These are phyloP conservation scores for Penicillium sp. DNA, from an alignment of 2,329 filamentous ascomycete genomes.

Conservation along the genomic window DNA sequence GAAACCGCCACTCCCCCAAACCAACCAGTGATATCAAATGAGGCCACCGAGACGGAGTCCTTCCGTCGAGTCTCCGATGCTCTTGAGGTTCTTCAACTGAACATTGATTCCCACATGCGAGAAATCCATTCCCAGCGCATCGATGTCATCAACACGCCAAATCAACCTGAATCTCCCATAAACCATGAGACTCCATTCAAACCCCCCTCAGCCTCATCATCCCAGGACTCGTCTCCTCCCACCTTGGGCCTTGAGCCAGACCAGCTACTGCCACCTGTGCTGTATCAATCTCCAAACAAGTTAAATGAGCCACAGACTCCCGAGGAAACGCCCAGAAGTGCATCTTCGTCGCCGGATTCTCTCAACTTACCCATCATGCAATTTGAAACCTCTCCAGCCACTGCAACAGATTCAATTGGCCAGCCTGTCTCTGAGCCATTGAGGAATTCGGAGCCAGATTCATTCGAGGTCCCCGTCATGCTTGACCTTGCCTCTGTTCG, in stretches of 20 bases:
- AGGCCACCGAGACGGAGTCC: not conserved
- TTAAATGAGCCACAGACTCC: not conserved
- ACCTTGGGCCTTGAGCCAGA: not conserved
- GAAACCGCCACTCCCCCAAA: not conserved
- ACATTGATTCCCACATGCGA: not conserved
- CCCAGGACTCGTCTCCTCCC: not conserved
- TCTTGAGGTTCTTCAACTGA: not conserved
- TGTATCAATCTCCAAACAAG: not conserved
- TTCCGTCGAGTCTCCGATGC: not conserved
- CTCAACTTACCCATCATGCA: not conserved
- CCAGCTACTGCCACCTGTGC: not conserved
- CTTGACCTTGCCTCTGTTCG: not conserved
- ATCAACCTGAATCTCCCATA: not conserved
- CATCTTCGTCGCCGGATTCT: not conserved
- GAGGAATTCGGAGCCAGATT: not conserved
- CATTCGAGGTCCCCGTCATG: not conserved
- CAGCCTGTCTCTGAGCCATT: not conserved
- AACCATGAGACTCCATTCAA: not conserved
- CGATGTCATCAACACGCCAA: not conserved
- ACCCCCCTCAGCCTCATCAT: not conserved
- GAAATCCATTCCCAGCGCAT: not conserved
- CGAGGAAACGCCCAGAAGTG: not conserved
- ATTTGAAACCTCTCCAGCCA: not conserved
- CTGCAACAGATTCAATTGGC: not conserved
- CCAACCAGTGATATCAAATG: not conserved